A percentile compares a stretch with the other conserved stretches of the same genome.
These are phyloP conservation scores for Combretum micranthum DNA, from an alignment of 345 rosid species.

Conservation along the genomic window DNA sequence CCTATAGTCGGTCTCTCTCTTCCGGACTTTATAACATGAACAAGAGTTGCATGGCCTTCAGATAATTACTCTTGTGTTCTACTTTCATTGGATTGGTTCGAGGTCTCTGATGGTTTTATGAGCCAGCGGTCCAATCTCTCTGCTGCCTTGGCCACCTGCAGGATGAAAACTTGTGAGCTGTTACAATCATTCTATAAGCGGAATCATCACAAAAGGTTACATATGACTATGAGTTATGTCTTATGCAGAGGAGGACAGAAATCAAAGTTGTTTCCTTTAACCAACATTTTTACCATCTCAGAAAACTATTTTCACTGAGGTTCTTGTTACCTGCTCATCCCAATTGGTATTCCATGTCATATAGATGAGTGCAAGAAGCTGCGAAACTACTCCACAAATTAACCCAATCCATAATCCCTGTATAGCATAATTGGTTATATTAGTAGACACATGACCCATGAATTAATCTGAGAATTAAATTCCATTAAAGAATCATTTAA, in stretches of 20 bases:
- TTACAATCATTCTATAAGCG: neutral
- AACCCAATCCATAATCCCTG: slow-evolving; percentile 22
- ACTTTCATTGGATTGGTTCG: neutral
- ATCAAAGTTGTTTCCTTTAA: neutral
- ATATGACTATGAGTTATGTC: neutral
- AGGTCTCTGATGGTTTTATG: slow-evolving; percentile 8
- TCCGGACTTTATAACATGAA: neutral
- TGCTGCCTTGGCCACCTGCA: slow-evolving; percentile 14
- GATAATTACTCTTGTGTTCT: neutral
- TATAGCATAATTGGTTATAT: neutral
- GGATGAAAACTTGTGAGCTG: neutral
- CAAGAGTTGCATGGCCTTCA: neutral
- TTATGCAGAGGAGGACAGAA: neutral
- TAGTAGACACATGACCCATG: neutral
- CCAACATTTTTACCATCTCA: too few species aligned
- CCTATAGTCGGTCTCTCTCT: neutral
- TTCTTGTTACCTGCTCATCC: slow-evolving; percentile 19
- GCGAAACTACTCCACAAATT: slow-evolving; percentile 20
- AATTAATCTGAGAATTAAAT: neutral
- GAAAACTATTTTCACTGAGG: neutral
- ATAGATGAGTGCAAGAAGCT: slow-evolving; percentile 16
- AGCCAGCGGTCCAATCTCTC: slow-evolving; percentile 17
- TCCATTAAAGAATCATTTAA: neutral
- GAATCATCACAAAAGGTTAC: neutral
- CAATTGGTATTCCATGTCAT: slow-evolving; percentile 22